Evolutionary conservation across 345 rosid species (phyloP).

Genomic region (Brassica carinata): DNA sequence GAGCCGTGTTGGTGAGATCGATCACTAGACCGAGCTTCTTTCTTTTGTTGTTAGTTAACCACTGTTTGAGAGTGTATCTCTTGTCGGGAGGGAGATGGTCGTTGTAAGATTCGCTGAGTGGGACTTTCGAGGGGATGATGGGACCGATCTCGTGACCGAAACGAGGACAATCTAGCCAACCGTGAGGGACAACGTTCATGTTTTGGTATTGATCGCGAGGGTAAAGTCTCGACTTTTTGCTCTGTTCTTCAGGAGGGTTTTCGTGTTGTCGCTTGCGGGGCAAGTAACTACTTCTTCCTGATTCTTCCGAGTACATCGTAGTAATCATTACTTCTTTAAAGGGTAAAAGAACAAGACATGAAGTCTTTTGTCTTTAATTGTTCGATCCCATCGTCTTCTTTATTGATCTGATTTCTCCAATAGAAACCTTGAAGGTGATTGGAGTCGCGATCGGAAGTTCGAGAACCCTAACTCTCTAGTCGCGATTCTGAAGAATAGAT

Average conservation of each 20-base stretch:
- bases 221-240: neutral
- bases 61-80: constrained; percentile 16
- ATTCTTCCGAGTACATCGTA: neutral
- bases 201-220: neutral
- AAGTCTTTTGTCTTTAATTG: neutral
- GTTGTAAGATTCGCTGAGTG: constrained; percentile 27
- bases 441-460: neutral
- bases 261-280: constrained; percentile 1
- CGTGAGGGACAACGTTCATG: constrained; percentile 5
- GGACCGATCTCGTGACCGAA: constrained; percentile 16
- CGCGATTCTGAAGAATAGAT: neutral
- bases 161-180: constrained; percentile 25
- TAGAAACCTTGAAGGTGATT: neutral
- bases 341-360: neutral
- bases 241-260: neutral
- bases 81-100: neutral
- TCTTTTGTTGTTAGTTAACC: neutral
- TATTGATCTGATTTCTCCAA: neutral
- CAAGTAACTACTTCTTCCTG: neutral
- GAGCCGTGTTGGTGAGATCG: constrained; percentile 86
- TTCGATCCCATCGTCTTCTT: neutral
- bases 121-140: constrained; percentile 29
- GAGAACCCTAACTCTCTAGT: neutral
- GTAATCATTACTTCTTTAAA: neutral
- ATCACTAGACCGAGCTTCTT: constrained; percentile 19